phyloP scores from a whole-genome alignment of 176 grass and related monocot genomes.

The Thinopyrum elongatum region DNA sequence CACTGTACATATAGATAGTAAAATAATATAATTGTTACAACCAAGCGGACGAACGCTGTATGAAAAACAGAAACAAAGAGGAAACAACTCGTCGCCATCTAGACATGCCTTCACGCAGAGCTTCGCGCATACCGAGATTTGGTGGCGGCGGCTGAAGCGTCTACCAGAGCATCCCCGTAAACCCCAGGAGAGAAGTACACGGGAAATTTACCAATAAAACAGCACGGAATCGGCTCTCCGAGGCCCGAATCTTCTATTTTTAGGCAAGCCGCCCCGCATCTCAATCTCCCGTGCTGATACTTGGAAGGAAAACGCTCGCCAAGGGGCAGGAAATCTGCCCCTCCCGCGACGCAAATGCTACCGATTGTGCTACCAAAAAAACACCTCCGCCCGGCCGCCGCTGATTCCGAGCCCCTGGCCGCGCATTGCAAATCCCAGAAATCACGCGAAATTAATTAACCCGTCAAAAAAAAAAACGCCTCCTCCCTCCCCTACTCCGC shows the following conservation, averaged over 20 bases:
- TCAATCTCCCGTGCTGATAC: neutral
- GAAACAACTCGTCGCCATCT: neutral
- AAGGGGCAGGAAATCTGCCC: neutral
- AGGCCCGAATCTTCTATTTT: neutral
- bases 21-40: neutral
- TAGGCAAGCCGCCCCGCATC: neutral
- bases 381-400: neutral
- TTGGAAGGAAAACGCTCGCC: neutral
- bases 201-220: neutral
- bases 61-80: neutral
- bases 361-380: neutral
- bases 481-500: neutral
- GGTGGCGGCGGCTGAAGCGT: neutral
- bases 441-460: neutral
- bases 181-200: neutral
- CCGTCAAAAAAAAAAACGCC: neutral
- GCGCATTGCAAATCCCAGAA: conserved; percentile 11
- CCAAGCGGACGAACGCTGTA: neutral
- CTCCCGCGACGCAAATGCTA: conserved; percentile 13
- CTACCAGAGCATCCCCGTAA: neutral
- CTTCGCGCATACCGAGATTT: neutral
- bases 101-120: neutral
- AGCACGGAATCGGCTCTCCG: neutral
- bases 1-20: too few species aligned
- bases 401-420: neutral